These are phyloP conservation scores for Solanum pinnatisectum DNA, from an alignment of 257 asterid species.

Conservation along the genomic window DNA sequence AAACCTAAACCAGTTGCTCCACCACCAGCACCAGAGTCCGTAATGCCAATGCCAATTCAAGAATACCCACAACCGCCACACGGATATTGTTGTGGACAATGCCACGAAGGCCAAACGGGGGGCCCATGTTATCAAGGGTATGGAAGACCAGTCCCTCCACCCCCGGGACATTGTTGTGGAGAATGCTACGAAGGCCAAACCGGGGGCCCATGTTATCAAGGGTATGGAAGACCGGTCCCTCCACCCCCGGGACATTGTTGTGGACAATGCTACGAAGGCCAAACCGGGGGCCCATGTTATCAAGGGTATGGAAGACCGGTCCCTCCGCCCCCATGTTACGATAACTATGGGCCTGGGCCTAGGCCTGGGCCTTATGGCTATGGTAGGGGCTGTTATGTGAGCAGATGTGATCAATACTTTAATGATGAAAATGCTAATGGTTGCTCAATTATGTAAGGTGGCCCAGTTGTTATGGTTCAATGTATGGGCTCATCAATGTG, in stretches of 20 bases:
- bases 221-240: constrained; percentile 11
- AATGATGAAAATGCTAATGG: constrained; percentile 42
- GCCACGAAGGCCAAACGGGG: constrained; percentile 5
- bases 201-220: neutral
- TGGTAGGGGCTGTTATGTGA: constrained; percentile 4
- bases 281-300: neutral
- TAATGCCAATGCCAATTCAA: constrained; percentile 5
- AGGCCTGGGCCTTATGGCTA: constrained; percentile 7
- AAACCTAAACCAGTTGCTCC: neutral
- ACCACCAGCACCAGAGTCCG: neutral
- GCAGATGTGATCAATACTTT: constrained; percentile 19
- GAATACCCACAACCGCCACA: constrained; percentile 34
- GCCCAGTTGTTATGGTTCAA: neutral
- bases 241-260: constrained; percentile 29
- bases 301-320: constrained; percentile 7
- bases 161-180: constrained; percentile 19
- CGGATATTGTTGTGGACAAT: constrained; percentile 25
- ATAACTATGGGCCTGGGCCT: constrained; percentile 13
- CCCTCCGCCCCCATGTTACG: constrained; percentile 34
- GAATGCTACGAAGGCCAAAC: constrained; percentile 21
- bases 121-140: neutral
- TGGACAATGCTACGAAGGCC: constrained; percentile 26
- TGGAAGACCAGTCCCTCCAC: constrained; percentile 26
- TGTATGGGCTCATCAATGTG: neutral
- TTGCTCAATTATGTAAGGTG: constrained; percentile 33